Evolutionary conservation across 345 rosid genomes (phyloP), one percentile per base, ranked within the genome.

Genomic region (Cardiospermum halicacabum): DNA sequence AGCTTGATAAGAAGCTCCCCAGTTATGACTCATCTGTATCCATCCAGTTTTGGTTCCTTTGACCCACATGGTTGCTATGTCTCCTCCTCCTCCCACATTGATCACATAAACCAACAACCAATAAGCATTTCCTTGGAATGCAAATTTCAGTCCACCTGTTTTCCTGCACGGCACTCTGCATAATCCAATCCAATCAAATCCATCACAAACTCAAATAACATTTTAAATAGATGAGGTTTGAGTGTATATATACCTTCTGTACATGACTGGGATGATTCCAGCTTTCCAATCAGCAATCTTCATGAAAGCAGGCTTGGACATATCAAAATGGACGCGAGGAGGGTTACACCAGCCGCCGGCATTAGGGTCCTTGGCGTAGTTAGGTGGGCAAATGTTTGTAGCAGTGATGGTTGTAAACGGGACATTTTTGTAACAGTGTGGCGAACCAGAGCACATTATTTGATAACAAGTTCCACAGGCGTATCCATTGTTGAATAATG

Each of bases 1-100:
- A 18, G 96, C 98, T 66, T 92, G 98, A 58, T 87, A 92, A 0
- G 98, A 83, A 60, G 96, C 98, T 45, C 98, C 95, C 95, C 96
- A 89, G 39, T 92, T 89, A 62, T 92, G 96, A 81, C 88, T 85
- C 98, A 89, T 92, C 66, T 74, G 53, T 2, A 92, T 85, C 96
- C 96, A 92, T 11, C 75, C 75, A 0, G 98, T 85, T 34, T 37
- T 75, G 77, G 81, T 87, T 25, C 98, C 98, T 66, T 81, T 87
- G 3, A 89, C 88, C 74, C 83, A 80, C 77, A 92, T 74, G 56
- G 16, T 11, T 9, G 64, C 67, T 3, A 87, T 60, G 58, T 85
- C 92, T 1, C 94, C 92, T 0, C 86, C 77, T 21, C 96, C 96
- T 21, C 87, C 89, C 0, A 89, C 95, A 64, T 92, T 89, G 81